Conservation (phyloP, 164 flowering plant species). For the Pachysandra terminalis region DNA sequence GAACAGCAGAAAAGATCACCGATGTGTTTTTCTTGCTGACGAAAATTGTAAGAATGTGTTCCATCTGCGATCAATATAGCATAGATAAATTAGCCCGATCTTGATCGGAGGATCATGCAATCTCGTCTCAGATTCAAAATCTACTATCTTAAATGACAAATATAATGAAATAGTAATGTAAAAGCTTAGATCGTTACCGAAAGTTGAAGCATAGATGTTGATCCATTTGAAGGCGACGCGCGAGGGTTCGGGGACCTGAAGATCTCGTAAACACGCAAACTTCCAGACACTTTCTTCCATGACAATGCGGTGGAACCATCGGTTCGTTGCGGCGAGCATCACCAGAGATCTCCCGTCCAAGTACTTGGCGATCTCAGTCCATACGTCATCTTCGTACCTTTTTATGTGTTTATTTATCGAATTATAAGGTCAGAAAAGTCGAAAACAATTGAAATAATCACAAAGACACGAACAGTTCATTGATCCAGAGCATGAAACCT, state of each 20-base stretch:
- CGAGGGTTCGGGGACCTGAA: constrained; percentile 60
- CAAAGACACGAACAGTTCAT: background rate
- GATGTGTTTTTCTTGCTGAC: constrained; percentile 79
- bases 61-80: constrained; percentile 61
- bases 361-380: constrained; percentile 87
- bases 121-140: too few relatives aligned
- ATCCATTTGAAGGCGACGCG: constrained; percentile 60
- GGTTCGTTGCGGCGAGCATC: constrained; percentile 61
- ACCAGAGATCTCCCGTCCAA: constrained; percentile 72
- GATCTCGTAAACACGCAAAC: constrained; percentile 78
- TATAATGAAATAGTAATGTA: too few relatives aligned
- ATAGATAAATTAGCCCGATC: background rate
- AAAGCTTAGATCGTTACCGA: constrained; percentile 37
- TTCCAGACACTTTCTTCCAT: constrained; percentile 79
- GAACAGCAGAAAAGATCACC: constrained; percentile 33
- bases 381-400: constrained; percentile 74
- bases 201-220: constrained; percentile 65
- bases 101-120: background rate
- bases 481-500: background rate
- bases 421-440: background rate
- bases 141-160: too few relatives aligned
- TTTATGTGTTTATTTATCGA: background rate
- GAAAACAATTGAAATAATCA: background rate
- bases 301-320: constrained; percentile 65
- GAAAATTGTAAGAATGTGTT: constrained; percentile 71